Base-by-base conservation (phyloP, 176 grass and related monocot genomes). In the Rhynchospora breviuscula region DNA sequence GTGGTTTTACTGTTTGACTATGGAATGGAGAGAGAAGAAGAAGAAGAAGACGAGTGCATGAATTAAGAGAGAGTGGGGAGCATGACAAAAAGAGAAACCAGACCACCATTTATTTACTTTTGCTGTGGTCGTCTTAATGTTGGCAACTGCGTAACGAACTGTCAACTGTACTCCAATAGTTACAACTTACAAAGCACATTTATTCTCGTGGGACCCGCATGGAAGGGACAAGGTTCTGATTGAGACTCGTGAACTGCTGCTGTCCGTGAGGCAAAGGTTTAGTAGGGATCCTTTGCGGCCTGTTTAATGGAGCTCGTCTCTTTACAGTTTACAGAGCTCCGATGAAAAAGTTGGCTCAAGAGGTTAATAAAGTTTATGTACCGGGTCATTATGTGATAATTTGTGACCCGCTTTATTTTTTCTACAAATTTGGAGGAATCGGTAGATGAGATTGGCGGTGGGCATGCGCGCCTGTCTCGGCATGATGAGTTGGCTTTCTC, bases 61-160 rank as follows among this genome's bases (percentile, higher is more conserved):
- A 63, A 25, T 63, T 81, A 81, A 81, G 79, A 46, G 35, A 81
- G 79, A 80, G 79, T 81, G 79, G 79, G 61, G 2, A 17, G 43
- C 79, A 82, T 82, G 61, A 64, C 5, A 64, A 76, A 76, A 22
- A 54, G 73, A 77, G 49, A 77, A 54, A 56, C 17, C 22, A 54
- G 12, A 76, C 48, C 21, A 76, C 52, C 22, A 8, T 52, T 11
- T 40, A 40, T 74, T 53, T 76, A 1, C 2, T 45, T 22, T 52
- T 19, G 2, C 22, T 56, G 23, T 54, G 45, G 48, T 77, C 12
- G 1, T 54, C 13, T 0, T 54, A 6, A 52, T 56, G 73, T 54
- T 21, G 29, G 0, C 23, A 15, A 77, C 49, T 56, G 6, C 17
- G 49, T 33, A 56, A 77, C 73, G 73, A 76, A 54, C 22, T 49